These are phyloP conservation scores for Spathaspora hagerdaliae DNA, from an alignment of 805 yeast species.

Conservation along the genomic window DNA sequence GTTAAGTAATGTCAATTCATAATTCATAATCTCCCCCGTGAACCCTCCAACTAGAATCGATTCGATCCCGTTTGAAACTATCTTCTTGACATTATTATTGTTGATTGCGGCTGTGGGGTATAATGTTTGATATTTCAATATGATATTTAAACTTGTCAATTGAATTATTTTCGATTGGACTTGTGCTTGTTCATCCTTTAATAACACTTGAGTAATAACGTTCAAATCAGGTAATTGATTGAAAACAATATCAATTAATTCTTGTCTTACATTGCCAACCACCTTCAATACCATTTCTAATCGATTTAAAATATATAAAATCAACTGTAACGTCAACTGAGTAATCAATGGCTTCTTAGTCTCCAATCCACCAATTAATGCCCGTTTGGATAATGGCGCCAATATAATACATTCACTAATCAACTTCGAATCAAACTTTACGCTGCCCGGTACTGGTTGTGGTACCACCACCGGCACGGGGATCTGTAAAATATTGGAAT, in stretches of 20 bases:
- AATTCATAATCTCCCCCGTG: slow-evolving; percentile 33
- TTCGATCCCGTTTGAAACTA: slow-evolving; percentile 7
- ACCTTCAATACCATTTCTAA: slow-evolving; percentile 22
- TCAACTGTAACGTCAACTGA: slow-evolving; percentile 61
- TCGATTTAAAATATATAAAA: slow-evolving; percentile 53
- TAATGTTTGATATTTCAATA: slow-evolving; percentile 34
- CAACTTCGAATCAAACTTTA: slow-evolving; percentile 11
- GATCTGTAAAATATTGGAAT: slow-evolving; percentile 55
- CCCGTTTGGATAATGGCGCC: slow-evolving; percentile 52
- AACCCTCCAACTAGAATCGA: too few relatives aligned
- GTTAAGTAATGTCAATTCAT: slow-evolving; percentile 57
- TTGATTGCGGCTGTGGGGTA: slow-evolving; percentile 20
- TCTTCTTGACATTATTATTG: slow-evolving; percentile 1
- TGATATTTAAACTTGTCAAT: slow-evolving; percentile 43
- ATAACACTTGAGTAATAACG: slow-evolving; percentile 38
- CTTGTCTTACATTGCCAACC: slow-evolving; percentile 15
- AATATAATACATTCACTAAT: slow-evolving; percentile 63
- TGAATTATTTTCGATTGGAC: slow-evolving; percentile 38
- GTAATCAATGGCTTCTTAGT: slow-evolving; percentile 46
- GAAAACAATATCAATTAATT: slow-evolving; percentile 23
- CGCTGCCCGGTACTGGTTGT: not conserved
- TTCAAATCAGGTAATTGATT: slow-evolving; percentile 48
- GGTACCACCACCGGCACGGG: slow-evolving; percentile 43
- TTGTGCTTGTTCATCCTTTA: slow-evolving; percentile 31
- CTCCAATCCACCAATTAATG: slow-evolving; percentile 54